Evolutionary conservation across 345 rosid species (phyloP).

Genomic region (Citrus maxima): DNA sequence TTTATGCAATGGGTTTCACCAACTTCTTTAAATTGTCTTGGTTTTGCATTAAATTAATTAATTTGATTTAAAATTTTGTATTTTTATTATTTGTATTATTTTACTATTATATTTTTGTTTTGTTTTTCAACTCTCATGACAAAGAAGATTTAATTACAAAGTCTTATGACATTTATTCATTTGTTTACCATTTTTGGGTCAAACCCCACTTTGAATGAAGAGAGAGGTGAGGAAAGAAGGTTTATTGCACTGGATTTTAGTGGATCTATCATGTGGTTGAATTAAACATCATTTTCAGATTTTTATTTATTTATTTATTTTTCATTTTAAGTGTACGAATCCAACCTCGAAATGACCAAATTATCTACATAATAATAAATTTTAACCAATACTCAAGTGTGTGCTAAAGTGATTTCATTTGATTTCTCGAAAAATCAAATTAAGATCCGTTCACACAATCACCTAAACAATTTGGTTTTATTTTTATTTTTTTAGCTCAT

Average conservation of each 20-base stretch:
- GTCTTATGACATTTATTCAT: not conserved
- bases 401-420: too few relatives aligned
- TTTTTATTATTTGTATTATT: not conserved
- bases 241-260: not conserved
- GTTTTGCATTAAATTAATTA: not conserved
- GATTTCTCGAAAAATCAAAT: too few relatives aligned
- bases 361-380: too few relatives aligned
- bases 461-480: too few relatives aligned
- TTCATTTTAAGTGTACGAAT: too few relatives aligned
- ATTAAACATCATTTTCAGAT: constrained; percentile 7
- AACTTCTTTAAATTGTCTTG: constrained; percentile 11
- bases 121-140: constrained; percentile 8
- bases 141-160: not conserved
- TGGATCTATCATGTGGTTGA: constrained; percentile 5
- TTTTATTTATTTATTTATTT: not conserved
- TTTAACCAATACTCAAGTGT: too few relatives aligned
- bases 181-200: constrained; percentile 11
- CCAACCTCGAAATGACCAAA: too few relatives aligned
- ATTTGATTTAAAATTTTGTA: not conserved
- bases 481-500: too few relatives aligned
- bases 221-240: not conserved
- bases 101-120: not conserved
- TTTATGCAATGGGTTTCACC: constrained; percentile 15
- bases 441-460: too few relatives aligned
- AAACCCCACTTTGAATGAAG: constrained; percentile 18